Conservation (phyloP, 176 grass and related monocot genomes). For the Aegilops umbellulata region DNA sequence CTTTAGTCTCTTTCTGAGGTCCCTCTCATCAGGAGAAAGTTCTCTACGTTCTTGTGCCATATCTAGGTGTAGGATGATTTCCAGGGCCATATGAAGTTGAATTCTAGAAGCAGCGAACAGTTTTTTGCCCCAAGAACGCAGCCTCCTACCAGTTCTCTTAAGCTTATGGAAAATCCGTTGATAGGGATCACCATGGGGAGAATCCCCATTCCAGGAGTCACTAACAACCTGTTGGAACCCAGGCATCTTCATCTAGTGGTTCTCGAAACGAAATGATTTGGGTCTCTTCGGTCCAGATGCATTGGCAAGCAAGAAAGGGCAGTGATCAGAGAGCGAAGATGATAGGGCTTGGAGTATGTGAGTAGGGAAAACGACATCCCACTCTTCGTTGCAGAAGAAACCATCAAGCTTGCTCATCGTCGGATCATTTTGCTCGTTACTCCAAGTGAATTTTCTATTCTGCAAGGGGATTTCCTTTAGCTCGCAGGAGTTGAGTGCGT, state of each 20-base stretch:
- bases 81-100: background rate
- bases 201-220: background rate
- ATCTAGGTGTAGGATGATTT: background rate
- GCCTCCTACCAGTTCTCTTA: background rate
- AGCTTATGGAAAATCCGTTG: background rate
- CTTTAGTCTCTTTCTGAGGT: background rate
- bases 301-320: background rate
- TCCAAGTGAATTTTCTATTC: background rate
- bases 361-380: background rate
- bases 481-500: too few species aligned
- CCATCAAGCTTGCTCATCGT: too few species aligned
- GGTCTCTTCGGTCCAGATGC: background rate
- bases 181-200: background rate
- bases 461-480: too few species aligned
- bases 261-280: background rate
- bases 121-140: background rate
- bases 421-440: background rate
- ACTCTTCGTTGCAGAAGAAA: too few species aligned
- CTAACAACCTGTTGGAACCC: background rate
- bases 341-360: background rate
- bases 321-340: background rate
- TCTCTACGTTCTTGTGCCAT: background rate
- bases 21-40: background rate
- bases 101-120: background rate
- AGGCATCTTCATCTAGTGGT: background rate